Evolutionary conservation across 257 asterid genomes (phyloP).

Genomic region (Forsythia viridissima): DNA sequence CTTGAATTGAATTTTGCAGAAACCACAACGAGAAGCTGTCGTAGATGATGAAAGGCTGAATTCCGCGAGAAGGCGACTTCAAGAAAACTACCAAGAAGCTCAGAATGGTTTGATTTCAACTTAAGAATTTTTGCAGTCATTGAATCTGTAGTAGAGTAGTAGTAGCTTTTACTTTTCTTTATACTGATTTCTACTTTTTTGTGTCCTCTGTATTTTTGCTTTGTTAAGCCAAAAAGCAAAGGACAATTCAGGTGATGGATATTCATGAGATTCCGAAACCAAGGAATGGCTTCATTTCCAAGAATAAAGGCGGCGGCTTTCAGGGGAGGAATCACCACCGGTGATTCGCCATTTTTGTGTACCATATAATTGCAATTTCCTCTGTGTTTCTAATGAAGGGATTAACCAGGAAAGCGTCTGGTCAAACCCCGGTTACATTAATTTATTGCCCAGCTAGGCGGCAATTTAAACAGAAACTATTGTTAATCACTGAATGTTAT

Average conservation of each 20-base stretch:
- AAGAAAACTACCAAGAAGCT: slow-evolving; percentile 98
- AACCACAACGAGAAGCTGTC: slow-evolving; percentile 55
- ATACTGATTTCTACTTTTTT: slow-evolving; percentile 27
- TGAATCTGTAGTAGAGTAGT: neutral
- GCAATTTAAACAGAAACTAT: slow-evolving; percentile 26
- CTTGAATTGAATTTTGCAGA: slow-evolving; percentile 55
- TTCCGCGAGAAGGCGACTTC: slow-evolving; percentile 90
- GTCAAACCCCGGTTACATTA: slow-evolving; percentile 18
- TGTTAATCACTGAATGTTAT: slow-evolving; percentile 19
- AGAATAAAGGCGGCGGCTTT: slow-evolving; percentile 83
- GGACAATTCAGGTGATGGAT: slow-evolving; percentile 96
- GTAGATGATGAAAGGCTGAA: slow-evolving; percentile 74
- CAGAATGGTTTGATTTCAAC: slow-evolving; percentile 70
- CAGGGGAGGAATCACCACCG: slow-evolving; percentile 91
- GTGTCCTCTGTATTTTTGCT: slow-evolving; percentile 24
- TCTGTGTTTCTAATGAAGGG: slow-evolving; percentile 24
- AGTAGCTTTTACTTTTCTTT: neutral
- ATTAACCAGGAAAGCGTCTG: slow-evolving; percentile 22
- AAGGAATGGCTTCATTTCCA: slow-evolving; percentile 75
- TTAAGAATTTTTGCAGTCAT: slow-evolving; percentile 20
- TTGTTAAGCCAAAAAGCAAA: slow-evolving; percentile 92
- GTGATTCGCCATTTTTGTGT: slow-evolving; percentile 36
- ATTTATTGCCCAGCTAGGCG: neutral
- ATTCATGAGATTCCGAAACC: slow-evolving; percentile 91
- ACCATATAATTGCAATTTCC: slow-evolving; percentile 20